Conservation (phyloP, 2,329 filamentous ascomycete species). For the Aspergillus tubingensis region DNA sequence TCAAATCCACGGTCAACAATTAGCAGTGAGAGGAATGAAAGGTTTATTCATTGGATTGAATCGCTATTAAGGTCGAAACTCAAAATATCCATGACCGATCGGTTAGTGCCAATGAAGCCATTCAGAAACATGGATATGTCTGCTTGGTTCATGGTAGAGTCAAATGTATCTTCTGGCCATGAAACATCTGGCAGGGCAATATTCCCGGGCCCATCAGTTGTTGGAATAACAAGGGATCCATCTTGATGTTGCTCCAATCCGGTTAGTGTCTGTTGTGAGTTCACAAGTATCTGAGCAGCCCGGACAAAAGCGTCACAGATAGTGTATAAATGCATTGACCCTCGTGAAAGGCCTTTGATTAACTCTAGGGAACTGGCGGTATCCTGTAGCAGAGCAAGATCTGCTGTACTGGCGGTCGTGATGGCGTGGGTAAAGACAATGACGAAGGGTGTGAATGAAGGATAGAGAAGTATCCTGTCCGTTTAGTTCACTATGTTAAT, state of each 20-base stretch:
- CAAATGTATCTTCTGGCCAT: constrained; percentile 27
- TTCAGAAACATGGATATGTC: constrained; percentile 32
- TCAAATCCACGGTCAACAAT: neutral
- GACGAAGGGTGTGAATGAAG: constrained; percentile 30
- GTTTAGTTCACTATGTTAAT: neutral
- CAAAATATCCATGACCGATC: constrained; percentile 30
- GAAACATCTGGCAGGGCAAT: constrained; percentile 27
- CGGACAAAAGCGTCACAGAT: constrained; percentile 28
- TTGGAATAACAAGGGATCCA: constrained; percentile 25
- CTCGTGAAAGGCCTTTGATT: constrained; percentile 24
- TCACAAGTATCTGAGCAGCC: constrained; percentile 26
- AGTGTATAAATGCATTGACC: constrained; percentile 22
- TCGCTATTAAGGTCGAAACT: constrained; percentile 22
- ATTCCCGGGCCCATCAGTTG: constrained; percentile 17
- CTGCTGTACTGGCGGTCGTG: constrained; percentile 23
- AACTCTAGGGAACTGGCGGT: constrained; percentile 24
- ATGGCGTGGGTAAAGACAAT: constrained; percentile 34
- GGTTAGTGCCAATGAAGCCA: constrained; percentile 29
- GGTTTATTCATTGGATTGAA: neutral
- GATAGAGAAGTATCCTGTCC: constrained; percentile 27
- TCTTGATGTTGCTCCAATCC: constrained; percentile 27
- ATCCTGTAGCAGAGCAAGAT: constrained; percentile 27
- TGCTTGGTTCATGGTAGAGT: constrained; percentile 23
- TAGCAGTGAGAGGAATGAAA: neutral
- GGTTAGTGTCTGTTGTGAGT: constrained; percentile 24